Conservation (phyloP, 495 filamentous ascomycete species). For the Penicillium salamii region DNA sequence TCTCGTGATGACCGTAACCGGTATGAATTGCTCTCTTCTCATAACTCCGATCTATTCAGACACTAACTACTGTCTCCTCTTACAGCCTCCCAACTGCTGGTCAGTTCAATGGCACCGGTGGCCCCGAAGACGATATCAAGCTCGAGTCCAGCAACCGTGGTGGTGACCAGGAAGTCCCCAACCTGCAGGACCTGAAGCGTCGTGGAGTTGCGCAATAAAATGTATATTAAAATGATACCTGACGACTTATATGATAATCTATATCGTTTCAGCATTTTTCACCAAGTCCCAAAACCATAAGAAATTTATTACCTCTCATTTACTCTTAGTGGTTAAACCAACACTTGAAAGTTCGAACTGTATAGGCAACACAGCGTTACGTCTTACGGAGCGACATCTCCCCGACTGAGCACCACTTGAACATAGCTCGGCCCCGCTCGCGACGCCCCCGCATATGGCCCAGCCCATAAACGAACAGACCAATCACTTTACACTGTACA, state of each 20-base stretch:
- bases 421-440: neutral
- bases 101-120: constrained; percentile 50
- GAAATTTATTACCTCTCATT: too few species aligned
- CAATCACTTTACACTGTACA: neutral
- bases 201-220: constrained; percentile 21
- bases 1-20: constrained; percentile 43
- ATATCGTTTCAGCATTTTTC: neutral
- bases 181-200: constrained; percentile 28
- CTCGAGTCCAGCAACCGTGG: constrained; percentile 30
- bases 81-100: constrained; percentile 40
- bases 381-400: neutral
- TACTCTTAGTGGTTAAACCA: too few species aligned
- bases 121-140: constrained; percentile 49
- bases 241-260: constrained; percentile 3
- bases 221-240: constrained; percentile 12
- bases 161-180: constrained; percentile 44
- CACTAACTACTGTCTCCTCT: constrained; percentile 4
- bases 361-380: too few species aligned
- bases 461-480: neutral
- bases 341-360: too few species aligned
- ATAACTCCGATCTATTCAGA: too few species aligned
- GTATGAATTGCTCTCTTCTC: constrained; percentile 19
- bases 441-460: neutral
- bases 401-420: neutral
- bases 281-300: too few species aligned